Base-by-base conservation (phyloP, 192 early-diverging fungal species). In the Entomortierella beljakovae region DNA sequence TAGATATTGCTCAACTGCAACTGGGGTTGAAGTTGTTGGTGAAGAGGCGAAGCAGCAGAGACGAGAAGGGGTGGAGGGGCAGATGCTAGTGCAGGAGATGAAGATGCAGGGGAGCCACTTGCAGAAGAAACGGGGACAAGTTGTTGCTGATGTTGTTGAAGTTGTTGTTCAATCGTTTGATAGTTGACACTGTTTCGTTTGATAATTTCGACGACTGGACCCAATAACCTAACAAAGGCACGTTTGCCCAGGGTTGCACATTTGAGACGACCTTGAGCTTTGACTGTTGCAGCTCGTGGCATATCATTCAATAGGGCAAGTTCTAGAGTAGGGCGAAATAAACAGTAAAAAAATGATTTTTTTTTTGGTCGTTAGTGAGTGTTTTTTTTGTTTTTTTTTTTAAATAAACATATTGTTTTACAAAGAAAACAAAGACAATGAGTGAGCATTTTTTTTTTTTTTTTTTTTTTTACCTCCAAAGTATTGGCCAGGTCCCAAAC, bases 161-260 rank as follows among this genome's bases (percentile, higher is more conserved):
- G 73, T 60, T 80, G 76, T 23, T 81, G 73, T 46, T 85, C 83
- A 61, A 88, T 81, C 46, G 84, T 82, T 61, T 87, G 83, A 76
- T 99, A 99, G 83, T 98, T 97, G 62, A 87, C 90, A 35, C 94
- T 92, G 85, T 99, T 98, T 63, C 98, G 88, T 71, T 98, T 92
- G 67, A 99, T 91, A 55, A 98, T 99, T 75, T 98, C 96, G 46
- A 95, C 91, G 48, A 96, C 92, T 11, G 98, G 96, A 7, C 98
- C 98, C 7, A 99, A 84, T 57, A 99, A 84, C 15, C 98, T 90
- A 29, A 94, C 93, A 84, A 99, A 99, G 0, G 97, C 95, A 82
- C 96, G 95, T 80, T 97, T 97, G 54, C 94, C 95, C 57, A 99
- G 87, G 20, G 94, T 95, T 18, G 98, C 98, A 77, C 95, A 96